A percentile compares a stretch with the other conserved stretches of the same genome.
Evolutionary conservation across 2,329 filamentous ascomycete genomes (phyloP).

Genomic region (Nemania bipapillata): DNA sequence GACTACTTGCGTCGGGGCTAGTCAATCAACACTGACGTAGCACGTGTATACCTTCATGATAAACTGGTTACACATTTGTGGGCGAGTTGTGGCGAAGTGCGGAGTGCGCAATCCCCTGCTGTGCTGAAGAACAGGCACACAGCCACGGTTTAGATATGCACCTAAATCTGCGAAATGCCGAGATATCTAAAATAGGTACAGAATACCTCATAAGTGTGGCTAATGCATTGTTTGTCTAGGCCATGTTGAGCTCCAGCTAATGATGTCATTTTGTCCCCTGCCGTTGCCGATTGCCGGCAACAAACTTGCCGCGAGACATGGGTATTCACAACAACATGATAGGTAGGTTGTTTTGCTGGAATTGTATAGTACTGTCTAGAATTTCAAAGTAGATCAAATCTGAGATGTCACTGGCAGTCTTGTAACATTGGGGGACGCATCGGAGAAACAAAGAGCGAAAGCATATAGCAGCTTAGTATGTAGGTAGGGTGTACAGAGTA

Average conservation of each 20-base stretch:
- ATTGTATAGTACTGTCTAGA: background rate
- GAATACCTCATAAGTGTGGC: slow-evolving; percentile 19
- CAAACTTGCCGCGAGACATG: background rate
- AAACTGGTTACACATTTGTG: too few relatives aligned
- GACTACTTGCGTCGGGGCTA: too few relatives aligned
- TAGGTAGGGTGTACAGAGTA: background rate
- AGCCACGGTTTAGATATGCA: slow-evolving; percentile 17
- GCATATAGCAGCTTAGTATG: background rate
- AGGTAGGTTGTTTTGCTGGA: background rate
- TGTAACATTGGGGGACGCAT: background rate
- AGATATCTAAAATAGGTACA: background rate
- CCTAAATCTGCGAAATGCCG: background rate
- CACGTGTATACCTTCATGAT: too few relatives aligned
- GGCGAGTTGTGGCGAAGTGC: slow-evolving; percentile 8
- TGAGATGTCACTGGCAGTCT: background rate
- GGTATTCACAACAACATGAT: background rate
- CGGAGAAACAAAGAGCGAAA: background rate
- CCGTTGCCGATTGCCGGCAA: slow-evolving; percentile 22
- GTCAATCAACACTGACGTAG: background rate
- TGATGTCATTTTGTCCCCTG: slow-evolving; percentile 27
- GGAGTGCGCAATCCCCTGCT: slow-evolving; percentile 1
- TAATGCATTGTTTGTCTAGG: slow-evolving; percentile 10
- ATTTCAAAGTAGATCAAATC: background rate
- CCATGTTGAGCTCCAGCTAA: slow-evolving; percentile 13
- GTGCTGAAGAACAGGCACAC: background rate